Evolutionary conservation across 139 green algal genomes (phyloP).

Genomic region (Haematococcus sp.): DNA sequence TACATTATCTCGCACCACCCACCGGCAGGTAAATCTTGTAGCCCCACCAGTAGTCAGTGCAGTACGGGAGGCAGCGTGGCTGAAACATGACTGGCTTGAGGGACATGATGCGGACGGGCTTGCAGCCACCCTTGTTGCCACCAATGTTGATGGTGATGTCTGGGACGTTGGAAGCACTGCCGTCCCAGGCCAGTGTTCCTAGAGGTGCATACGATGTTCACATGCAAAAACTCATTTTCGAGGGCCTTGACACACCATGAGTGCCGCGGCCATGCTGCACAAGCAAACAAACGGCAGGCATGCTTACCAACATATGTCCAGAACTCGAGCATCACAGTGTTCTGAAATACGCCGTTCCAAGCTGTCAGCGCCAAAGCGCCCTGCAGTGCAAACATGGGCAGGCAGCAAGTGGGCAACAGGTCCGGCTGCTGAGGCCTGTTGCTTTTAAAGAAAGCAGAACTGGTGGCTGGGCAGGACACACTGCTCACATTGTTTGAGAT

Average conservation of each 20-base stretch:
- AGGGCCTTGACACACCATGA: no score
- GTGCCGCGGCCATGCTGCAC: no score
- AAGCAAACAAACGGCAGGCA: neutral
- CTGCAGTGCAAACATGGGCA: neutral
- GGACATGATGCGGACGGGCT: conserved; percentile 20
- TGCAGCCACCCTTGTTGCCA: conserved; percentile 34
- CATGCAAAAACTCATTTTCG: no score
- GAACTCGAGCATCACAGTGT: conserved; percentile 6
- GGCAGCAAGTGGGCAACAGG: no score
- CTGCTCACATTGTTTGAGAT: no score
- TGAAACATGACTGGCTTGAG: conserved; percentile 17
- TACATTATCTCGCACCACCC: no score
- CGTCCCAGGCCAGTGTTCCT: neutral
- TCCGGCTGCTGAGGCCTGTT: no score
- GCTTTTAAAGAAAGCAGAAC: no score
- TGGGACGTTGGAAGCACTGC: conserved; percentile 14
- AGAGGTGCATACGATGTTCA: no score
- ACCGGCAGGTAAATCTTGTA: conserved; percentile 17
- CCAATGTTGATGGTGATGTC: conserved; percentile 35
- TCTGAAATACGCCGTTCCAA: conserved; percentile 11
- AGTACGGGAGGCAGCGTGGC: neutral
- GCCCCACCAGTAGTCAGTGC: conserved; percentile 9
- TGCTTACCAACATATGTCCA: conserved; percentile 21
- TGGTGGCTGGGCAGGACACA: no score
- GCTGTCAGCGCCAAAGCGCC: neutral